phyloP scores from a whole-genome alignment of 169 alveolate genomes.

The Cyclospora cayetanensis region DNA sequence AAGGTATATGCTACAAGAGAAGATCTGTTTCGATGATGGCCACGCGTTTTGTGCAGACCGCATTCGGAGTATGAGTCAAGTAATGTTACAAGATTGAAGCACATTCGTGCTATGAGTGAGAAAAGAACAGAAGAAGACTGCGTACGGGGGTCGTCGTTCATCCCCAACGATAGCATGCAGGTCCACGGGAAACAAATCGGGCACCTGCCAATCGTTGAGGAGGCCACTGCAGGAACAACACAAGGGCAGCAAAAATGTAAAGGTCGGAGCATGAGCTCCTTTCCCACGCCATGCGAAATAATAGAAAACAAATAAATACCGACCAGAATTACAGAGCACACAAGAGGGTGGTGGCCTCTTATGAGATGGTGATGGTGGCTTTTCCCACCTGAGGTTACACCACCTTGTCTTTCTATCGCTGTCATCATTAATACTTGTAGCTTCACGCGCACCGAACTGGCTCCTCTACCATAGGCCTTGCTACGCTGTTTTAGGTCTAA shows the following conservation, averaged over 20 bases:
- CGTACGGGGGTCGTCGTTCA: slow-evolving; percentile 75
- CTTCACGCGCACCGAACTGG: too few species aligned
- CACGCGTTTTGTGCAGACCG: too few species aligned
- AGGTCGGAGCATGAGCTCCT: too few species aligned
- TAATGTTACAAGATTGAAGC: too few species aligned
- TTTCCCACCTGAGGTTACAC: too few species aligned
- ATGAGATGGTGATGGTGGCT: neutral
- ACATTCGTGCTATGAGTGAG: neutral
- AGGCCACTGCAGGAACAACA: slow-evolving; percentile 55
- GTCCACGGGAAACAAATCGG: slow-evolving; percentile 77
- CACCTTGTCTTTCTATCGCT: neutral
- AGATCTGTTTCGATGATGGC: neutral
- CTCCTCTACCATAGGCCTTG: too few species aligned
- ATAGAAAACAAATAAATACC: too few species aligned
- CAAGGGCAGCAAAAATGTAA: neutral
- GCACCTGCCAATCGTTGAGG: slow-evolving; percentile 76
- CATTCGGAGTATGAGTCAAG: too few species aligned
- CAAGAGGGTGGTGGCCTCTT: too few species aligned
- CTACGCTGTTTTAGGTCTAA: too few species aligned
- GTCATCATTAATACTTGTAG: neutral
- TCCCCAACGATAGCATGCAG: slow-evolving; percentile 73
- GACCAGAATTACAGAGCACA: too few species aligned
- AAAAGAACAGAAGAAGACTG: neutral
- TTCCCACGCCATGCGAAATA: too few species aligned
- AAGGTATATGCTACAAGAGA: neutral